Evolutionary conservation across 495 filamentous ascomycete genomes (phyloP).

Genomic region (Tuber indicum): DNA sequence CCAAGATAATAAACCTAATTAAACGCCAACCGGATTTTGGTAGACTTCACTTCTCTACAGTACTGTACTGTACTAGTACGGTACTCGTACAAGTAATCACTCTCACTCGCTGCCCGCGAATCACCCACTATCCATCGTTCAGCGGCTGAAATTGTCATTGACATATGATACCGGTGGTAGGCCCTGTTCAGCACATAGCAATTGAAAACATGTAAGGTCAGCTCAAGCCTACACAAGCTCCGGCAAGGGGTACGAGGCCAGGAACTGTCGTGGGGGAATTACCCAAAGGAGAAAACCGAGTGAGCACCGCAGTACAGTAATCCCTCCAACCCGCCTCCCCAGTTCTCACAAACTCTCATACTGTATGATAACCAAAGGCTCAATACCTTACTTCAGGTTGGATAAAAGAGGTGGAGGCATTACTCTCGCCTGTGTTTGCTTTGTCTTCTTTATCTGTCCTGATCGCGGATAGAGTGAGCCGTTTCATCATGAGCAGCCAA

Average conservation of each 20-base stretch:
- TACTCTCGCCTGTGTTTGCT: neutral
- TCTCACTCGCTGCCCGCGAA: neutral
- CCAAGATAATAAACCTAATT: no score
- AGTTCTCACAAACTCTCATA: neutral
- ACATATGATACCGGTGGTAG: neutral
- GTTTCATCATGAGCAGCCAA: neutral
- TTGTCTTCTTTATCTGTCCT: neutral
- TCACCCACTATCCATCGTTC: neutral
- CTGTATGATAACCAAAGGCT: neutral
- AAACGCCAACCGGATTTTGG: neutral
- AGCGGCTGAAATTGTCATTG: neutral
- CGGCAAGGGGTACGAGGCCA: neutral
- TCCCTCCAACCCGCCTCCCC: neutral
- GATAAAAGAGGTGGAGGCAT: neutral
- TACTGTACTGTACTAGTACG: no score
- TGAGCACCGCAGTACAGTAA: no score
- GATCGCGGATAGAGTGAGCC: neutral
- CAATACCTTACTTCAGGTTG: neutral
- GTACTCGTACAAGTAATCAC: no score
- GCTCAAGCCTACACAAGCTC: no score
- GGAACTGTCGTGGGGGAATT: neutral
- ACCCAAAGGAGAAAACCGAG: neutral
- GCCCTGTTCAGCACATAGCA: neutral
- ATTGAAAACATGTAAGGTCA: neutral
- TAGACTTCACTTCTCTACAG: neutral